Evolutionary conservation across 176 grass and related monocot species (phyloP).

Genomic region (Phragmites australis): DNA sequence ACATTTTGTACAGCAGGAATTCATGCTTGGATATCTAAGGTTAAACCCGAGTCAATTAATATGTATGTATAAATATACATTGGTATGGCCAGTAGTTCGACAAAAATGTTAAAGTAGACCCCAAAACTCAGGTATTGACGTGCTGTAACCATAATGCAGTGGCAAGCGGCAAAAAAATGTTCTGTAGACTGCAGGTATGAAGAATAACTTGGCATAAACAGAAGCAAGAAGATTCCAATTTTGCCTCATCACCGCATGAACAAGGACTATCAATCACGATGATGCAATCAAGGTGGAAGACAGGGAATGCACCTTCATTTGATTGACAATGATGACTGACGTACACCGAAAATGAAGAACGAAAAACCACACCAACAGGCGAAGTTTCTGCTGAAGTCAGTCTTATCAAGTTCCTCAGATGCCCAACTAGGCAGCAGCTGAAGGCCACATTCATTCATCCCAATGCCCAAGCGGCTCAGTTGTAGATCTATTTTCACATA

Average conservation of each 20-base stretch:
- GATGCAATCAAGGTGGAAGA: neutral
- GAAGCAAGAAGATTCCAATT: neutral
- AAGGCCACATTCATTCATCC: slow-evolving; percentile 25
- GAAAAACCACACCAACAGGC: neutral
- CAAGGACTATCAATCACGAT: neutral
- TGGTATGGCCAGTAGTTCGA: too few relatives aligned
- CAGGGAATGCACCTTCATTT: neutral
- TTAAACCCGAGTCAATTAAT: too few relatives aligned
- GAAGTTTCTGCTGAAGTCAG: slow-evolving; percentile 23
- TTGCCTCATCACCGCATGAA: too few relatives aligned
- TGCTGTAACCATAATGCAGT: too few relatives aligned
- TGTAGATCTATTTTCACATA: slow-evolving; percentile 34
- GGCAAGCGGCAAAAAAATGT: too few relatives aligned
- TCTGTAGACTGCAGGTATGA: neutral
- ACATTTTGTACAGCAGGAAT: too few relatives aligned
- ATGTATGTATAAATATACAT: too few relatives aligned
- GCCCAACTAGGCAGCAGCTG: slow-evolving; percentile 26
- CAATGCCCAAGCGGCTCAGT: neutral
- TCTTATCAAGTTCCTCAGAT: slow-evolving; percentile 1
- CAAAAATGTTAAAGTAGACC: too few relatives aligned
- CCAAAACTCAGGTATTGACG: too few relatives aligned
- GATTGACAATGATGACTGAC: neutral
- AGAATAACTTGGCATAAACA: neutral
- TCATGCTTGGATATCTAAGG: too few relatives aligned
- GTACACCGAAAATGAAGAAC: neutral